A percentile compares a stretch with the other conserved stretches of the same genome.
Evolutionary conservation across 2,329 filamentous ascomycete species (phyloP).

Genomic region (Zarea fungicola): DNA sequence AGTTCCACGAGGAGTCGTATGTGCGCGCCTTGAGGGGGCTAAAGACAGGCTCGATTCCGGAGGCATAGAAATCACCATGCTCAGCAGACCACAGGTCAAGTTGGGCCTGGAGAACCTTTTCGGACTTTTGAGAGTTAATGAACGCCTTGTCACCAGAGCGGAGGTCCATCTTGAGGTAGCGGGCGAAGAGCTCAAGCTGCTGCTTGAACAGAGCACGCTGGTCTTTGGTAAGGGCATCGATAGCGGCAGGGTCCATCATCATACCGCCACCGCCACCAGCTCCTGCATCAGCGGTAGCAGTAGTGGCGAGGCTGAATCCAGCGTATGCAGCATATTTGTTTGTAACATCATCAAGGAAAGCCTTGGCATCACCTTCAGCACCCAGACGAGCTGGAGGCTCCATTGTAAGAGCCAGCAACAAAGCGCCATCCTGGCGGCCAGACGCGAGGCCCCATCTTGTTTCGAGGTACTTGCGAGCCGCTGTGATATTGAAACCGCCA

Average conservation of each 20-base stretch:
- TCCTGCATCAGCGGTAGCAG: constrained; percentile 67
- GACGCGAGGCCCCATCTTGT: constrained; percentile 83
- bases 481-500: constrained; percentile 97
- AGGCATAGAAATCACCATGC: constrained; percentile 93
- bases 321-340: constrained; percentile 84
- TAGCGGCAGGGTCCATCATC: constrained; percentile 99
- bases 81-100: constrained; percentile 92
- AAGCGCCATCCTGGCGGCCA: constrained; percentile 84
- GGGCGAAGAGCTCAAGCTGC: constrained; percentile 88
- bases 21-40: constrained; percentile 88
- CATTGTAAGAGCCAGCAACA: constrained; percentile 85
- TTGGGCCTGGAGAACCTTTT: constrained; percentile 84
- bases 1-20: constrained; percentile 99
- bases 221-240: constrained; percentile 95
- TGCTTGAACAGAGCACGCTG: constrained; percentile 96
- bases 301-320: constrained; percentile 77
- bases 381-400: constrained; percentile 85
- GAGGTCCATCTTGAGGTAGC: constrained; percentile 96
- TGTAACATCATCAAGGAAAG: constrained; percentile 79
- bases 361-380: constrained; percentile 86
- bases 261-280: constrained; percentile 73
- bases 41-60: constrained; percentile 91
- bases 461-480: constrained; percentile 91
- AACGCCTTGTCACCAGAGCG: constrained; percentile 94
- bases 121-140: constrained; percentile 76